Evolutionary conservation across 306 rosid species (phyloP).

Genomic region (Aeschynomene evenia): DNA sequence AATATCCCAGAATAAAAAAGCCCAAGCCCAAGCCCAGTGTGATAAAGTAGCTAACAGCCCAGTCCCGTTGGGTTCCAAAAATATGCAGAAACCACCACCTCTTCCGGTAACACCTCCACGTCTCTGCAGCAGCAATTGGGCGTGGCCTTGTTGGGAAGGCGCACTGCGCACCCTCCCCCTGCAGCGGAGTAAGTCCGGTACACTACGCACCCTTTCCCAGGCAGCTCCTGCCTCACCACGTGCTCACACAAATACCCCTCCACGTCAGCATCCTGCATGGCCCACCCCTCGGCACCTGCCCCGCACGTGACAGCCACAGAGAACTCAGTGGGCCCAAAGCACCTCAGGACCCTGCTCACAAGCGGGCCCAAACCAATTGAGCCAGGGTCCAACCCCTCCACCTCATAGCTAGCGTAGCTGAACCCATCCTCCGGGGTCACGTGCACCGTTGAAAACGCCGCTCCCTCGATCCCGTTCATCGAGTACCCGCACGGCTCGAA

Average conservation of each 20-base stretch:
- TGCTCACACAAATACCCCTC: slow-evolving; percentile 49
- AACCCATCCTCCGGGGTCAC: slow-evolving; percentile 72
- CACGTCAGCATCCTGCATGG: slow-evolving; percentile 30
- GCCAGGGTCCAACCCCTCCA: slow-evolving; percentile 35
- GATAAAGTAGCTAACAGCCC: no score
- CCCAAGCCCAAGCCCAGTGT: background rate
- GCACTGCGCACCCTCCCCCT: slow-evolving; percentile 7
- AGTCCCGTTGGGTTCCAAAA: no score
- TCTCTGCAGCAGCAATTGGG: slow-evolving; percentile 22
- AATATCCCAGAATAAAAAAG: background rate
- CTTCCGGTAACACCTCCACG: slow-evolving; percentile 8
- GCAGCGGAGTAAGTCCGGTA: slow-evolving; percentile 32
- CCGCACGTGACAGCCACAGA: slow-evolving; percentile 50
- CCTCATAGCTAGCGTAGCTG: slow-evolving; percentile 66
- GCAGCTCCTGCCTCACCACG: slow-evolving; percentile 46
- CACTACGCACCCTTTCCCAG: slow-evolving; percentile 43
- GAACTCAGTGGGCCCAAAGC: slow-evolving; percentile 48
- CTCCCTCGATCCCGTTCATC: slow-evolving; percentile 63
- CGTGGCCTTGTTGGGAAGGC: background rate
- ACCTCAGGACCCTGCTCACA: slow-evolving; percentile 32
- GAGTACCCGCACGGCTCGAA: slow-evolving; percentile 71
- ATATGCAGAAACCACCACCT: slow-evolving; percentile 22
- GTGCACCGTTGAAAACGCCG: slow-evolving; percentile 58
- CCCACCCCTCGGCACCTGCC: slow-evolving; percentile 27
- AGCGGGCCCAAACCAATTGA: slow-evolving; percentile 3